These are phyloP conservation scores for Daldinia grandis DNA, from an alignment of 495 filamentous ascomycete genomes.

Conservation along the genomic window DNA sequence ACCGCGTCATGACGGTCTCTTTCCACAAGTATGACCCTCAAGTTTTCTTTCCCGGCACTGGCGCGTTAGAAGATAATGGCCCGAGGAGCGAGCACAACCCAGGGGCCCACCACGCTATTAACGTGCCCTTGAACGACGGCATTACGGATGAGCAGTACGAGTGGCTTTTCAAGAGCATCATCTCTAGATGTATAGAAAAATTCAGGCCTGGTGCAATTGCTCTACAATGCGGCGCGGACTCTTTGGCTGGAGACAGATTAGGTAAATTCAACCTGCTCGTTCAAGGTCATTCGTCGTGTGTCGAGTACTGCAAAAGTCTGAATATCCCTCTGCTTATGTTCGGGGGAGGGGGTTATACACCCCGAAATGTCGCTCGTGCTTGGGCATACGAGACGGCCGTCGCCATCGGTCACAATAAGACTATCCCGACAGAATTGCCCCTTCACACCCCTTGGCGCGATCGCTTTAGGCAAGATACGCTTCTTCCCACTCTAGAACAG, in stretches of 20 bases:
- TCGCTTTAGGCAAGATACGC: conserved; percentile 83
- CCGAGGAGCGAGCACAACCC: conserved; percentile 82
- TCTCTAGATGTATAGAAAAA: conserved; percentile 74
- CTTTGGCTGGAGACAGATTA: conserved; percentile 88
- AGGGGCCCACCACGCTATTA: conserved; percentile 94
- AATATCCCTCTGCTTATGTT: conserved; percentile 84
- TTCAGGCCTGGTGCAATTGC: conserved; percentile 90
- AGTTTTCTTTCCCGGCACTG: conserved; percentile 96
- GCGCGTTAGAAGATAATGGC: conserved; percentile 90
- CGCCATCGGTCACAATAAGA: conserved; percentile 76
- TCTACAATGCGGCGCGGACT: conserved; percentile 96
- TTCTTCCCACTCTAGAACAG: conserved; percentile 79
- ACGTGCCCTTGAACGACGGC: conserved; percentile 93
- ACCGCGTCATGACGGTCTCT: conserved; percentile 94
- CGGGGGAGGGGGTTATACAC: conserved; percentile 97
- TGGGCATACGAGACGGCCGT: conserved; percentile 97
- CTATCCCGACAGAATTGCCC: conserved; percentile 77
- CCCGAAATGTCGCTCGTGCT: conserved; percentile 91
- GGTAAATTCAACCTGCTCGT: conserved; percentile 98
- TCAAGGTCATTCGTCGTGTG: conserved; percentile 88
- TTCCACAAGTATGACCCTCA: conserved; percentile 94
- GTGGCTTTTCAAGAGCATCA: conserved; percentile 81
- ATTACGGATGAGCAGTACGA: conserved; percentile 94
- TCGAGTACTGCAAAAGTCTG: conserved; percentile 82
- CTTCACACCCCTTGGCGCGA: conserved; percentile 76